phyloP scores from a whole-genome alignment of 108 stramenopile genomes.

The Skeletonema grethae region DNA sequence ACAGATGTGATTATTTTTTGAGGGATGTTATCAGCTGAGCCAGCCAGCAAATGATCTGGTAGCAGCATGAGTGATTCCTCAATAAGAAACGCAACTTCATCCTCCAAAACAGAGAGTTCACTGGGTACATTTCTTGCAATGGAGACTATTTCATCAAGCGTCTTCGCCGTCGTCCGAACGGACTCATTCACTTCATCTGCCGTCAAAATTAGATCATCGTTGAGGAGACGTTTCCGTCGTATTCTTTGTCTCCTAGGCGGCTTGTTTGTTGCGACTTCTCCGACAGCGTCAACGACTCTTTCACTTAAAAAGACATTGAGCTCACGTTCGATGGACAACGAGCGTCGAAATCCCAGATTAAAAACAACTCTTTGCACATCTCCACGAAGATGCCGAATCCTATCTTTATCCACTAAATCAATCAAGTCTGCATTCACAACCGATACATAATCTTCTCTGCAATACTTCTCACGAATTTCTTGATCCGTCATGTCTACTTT shows the following conservation, averaged over 20 bases:
- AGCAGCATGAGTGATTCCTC: constrained; percentile 38
- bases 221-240: constrained; percentile 11
- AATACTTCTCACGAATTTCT: not conserved
- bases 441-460: not conserved
- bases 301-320: constrained; percentile 17
- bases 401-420: not conserved
- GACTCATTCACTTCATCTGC: not conserved
- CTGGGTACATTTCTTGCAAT: not conserved
- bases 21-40: not conserved
- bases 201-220: not conserved
- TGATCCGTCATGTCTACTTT: constrained; percentile 1
- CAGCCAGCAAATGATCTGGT: constrained; percentile 5
- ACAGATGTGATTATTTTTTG: not conserved
- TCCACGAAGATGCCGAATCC: constrained; percentile 10
- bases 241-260: not conserved
- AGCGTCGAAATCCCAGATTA: constrained; percentile 31
- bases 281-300: constrained; percentile 17
- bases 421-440: constrained; percentile 4
- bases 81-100: constrained; percentile 28
- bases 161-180: not conserved
- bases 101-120: constrained; percentile 9
- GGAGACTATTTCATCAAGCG: not conserved
- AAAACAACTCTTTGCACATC: constrained; percentile 23
- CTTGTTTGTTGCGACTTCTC: constrained; percentile 7
- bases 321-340: constrained; percentile 15